Percentiles rank a stretch among this genome's conserved stretches.
Conservation (phyloP, 768 basidiomycete genomes). For the Tricholoma sp. region DNA sequence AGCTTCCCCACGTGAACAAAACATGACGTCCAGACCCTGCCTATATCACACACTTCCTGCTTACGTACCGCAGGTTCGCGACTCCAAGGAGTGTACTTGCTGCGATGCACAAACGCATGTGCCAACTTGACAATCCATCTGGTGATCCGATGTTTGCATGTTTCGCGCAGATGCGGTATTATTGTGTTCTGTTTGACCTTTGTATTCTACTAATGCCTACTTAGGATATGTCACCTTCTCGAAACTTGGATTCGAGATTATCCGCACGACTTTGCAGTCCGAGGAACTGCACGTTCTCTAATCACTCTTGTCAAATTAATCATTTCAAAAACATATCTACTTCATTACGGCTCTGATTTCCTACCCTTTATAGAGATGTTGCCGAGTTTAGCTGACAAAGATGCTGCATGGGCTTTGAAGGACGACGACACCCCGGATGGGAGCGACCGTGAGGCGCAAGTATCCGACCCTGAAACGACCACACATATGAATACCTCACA, state of each 20-base stretch:
- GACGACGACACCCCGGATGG: constrained; percentile 52
- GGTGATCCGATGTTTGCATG: constrained; percentile 84
- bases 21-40: constrained; percentile 50
- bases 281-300: constrained; percentile 67
- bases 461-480: constrained; percentile 1
- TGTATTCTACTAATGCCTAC: constrained; percentile 4
- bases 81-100: constrained; percentile 75
- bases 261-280: constrained; percentile 76
- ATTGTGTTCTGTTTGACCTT: background rate
- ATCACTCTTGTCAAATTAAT: constrained; percentile 75
- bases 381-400: constrained; percentile 58
- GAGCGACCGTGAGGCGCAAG: constrained; percentile 52
- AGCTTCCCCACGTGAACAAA: background rate
- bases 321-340: constrained; percentile 71
- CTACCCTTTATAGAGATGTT: constrained; percentile 74
- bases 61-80: constrained; percentile 81
- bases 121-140: constrained; percentile 64
- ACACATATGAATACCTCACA: constrained; percentile 8
- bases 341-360: constrained; percentile 83
- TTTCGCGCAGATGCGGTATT: constrained; percentile 83
- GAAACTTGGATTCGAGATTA: constrained; percentile 76
- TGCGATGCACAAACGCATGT: constrained; percentile 85
- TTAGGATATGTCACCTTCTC: constrained; percentile 74
- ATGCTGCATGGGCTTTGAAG: constrained; percentile 72
- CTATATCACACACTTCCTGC: constrained; percentile 74